phyloP scores from a whole-genome alignment of 1,139 yeast species.

The Blastobotrys raffinosifermentans region DNA sequence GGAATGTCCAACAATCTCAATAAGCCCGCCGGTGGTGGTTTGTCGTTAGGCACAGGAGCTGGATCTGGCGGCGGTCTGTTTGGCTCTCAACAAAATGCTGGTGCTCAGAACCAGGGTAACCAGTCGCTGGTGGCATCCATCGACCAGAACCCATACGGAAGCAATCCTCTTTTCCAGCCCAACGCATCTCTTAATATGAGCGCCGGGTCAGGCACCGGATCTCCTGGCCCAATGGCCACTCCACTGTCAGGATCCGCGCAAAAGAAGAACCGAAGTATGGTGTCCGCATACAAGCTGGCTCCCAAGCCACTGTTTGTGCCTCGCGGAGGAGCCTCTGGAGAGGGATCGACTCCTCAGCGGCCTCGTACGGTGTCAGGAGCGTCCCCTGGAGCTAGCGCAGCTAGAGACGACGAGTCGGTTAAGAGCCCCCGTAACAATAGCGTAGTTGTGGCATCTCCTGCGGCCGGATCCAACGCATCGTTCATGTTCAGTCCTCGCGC shows the following conservation, averaged over 20 bases:
- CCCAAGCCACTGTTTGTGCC: slow-evolving; percentile 41
- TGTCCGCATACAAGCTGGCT: slow-evolving; percentile 58
- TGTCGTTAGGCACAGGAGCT: slow-evolving; percentile 26
- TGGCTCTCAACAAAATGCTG: slow-evolving; percentile 10
- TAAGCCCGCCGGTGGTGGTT: slow-evolving; percentile 24
- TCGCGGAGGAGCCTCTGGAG: slow-evolving; percentile 5
- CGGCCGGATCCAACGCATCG: slow-evolving; percentile 7
- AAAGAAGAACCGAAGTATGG: slow-evolving; percentile 49
- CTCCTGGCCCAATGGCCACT: slow-evolving; percentile 51
- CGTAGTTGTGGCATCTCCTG: slow-evolving; percentile 6
- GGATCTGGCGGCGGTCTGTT: slow-evolving; percentile 8
- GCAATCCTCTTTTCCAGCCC: slow-evolving; percentile 55
- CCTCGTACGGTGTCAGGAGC: slow-evolving; percentile 10
- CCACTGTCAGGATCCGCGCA: slow-evolving; percentile 40
- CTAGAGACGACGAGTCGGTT: slow-evolving; percentile 5
- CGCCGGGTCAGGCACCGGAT: slow-evolving; percentile 20
- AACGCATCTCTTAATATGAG: slow-evolving; percentile 31
- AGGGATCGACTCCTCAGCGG: slow-evolving; percentile 9
- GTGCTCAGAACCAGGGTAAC: slow-evolving; percentile 17
- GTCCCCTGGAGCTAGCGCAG: neutral
- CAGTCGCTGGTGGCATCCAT: slow-evolving; percentile 40
- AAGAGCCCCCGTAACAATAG: slow-evolving; percentile 3
- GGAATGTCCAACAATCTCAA: slow-evolving; percentile 12
- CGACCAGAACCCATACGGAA: slow-evolving; percentile 67
- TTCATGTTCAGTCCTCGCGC: slow-evolving; percentile 38